Evolutionary conservation across 768 basidiomycete species (phyloP).

Genomic region (Mycena belliarum): DNA sequence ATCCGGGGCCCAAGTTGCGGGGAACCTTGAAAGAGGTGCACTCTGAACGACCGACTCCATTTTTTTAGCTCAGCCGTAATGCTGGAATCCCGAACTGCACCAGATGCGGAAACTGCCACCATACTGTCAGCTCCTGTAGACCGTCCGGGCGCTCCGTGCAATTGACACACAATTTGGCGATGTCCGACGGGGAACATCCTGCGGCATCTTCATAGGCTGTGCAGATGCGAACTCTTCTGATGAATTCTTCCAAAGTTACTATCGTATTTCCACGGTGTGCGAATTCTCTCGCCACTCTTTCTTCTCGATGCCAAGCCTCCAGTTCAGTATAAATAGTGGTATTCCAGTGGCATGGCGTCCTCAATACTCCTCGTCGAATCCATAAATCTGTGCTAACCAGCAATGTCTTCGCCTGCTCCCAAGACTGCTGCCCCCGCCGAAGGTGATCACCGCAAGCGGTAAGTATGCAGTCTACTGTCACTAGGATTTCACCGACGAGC

Average conservation of each 20-base stretch:
- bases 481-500: not conserved
- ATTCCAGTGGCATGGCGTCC: not conserved
- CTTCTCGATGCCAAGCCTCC: constrained; percentile 10
- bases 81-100: not conserved
- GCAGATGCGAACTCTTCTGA: constrained; percentile 5
- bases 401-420: constrained; percentile 13
- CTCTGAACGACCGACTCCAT: not conserved
- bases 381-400: not conserved
- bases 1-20: not conserved
- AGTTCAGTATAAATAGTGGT: constrained; percentile 1
- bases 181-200: constrained; percentile 9
- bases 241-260: not conserved
- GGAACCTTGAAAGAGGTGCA: not conserved
- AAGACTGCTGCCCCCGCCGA: constrained; percentile 3
- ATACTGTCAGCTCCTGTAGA: not conserved
- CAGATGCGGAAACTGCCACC: not conserved
- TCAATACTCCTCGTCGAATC: not conserved
- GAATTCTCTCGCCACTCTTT: not conserved
- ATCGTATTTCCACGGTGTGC: not conserved
- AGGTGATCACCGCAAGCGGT: constrained; percentile 18
- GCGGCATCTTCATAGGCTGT: constrained; percentile 5
- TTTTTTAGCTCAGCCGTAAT: no score
- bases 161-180: not conserved
- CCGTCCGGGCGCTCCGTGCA: not conserved
- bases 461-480: not conserved